phyloP scores from a whole-genome alignment of 208 protist species.

The Leishmania mexicana region DNA sequence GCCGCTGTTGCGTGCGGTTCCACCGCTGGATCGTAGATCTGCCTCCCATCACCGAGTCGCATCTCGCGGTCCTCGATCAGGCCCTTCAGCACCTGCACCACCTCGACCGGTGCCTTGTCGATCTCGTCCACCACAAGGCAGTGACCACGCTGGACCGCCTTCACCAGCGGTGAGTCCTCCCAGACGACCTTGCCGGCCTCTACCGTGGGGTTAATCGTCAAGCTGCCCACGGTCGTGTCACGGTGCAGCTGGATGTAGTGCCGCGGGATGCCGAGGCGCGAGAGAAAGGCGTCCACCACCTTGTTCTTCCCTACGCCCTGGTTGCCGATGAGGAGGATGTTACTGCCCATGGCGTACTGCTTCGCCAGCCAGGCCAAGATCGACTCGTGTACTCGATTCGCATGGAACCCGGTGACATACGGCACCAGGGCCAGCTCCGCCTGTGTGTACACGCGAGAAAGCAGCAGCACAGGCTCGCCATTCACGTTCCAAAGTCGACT shows the following conservation, averaged over 20 bases:
- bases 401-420: constrained; percentile 86
- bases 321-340: constrained; percentile 95
- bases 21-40: constrained; percentile 43
- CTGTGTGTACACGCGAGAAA: constrained; percentile 56
- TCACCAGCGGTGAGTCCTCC: constrained; percentile 94
- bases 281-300: constrained; percentile 92
- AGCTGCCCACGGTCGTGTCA: constrained; percentile 91
- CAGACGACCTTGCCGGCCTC: constrained; percentile 88
- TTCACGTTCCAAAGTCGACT: constrained; percentile 45
- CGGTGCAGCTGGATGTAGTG: constrained; percentile 97
- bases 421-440: constrained; percentile 86
- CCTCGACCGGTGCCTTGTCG: constrained; percentile 96
- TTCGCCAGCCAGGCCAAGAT: constrained; percentile 88
- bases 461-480: constrained; percentile 42
- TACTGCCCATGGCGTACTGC: constrained; percentile 83
- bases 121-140: constrained; percentile 96
- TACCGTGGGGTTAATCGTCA: constrained; percentile 92
- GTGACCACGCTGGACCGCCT: constrained; percentile 88
- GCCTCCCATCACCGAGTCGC: constrained; percentile 78
- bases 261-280: constrained; percentile 81
- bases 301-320: constrained; percentile 98
- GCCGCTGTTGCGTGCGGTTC: not conserved
- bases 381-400: constrained; percentile 84
- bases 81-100: constrained; percentile 89
- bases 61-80: constrained; percentile 90